Evolutionary conservation across 2,329 filamentous ascomycete species (phyloP).

Genomic region (Cucurbitaria berberidis): DNA sequence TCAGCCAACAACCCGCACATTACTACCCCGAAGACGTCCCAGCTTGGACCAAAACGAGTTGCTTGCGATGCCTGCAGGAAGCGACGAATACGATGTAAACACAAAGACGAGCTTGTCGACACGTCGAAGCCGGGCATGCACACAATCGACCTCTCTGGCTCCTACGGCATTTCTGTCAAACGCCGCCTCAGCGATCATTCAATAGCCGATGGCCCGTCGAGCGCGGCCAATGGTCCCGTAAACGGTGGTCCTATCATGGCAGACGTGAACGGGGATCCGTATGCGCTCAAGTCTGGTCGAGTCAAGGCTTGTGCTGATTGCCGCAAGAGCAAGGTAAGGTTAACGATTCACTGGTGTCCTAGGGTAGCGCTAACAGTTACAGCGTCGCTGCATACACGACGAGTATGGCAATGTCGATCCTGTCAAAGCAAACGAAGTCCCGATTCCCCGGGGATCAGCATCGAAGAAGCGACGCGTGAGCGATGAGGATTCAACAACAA

Average conservation of each 20-base stretch:
- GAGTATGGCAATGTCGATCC: slow-evolving; percentile 69
- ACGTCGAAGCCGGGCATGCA: slow-evolving; percentile 39
- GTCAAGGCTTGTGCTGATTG: slow-evolving; percentile 71
- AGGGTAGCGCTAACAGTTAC: slow-evolving; percentile 24
- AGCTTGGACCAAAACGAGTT: slow-evolving; percentile 65
- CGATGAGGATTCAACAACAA: slow-evolving; percentile 32
- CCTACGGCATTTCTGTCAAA: slow-evolving; percentile 42
- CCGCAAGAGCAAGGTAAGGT: slow-evolving; percentile 69
- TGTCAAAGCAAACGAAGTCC: slow-evolving; percentile 66
- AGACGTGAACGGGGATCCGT: slow-evolving; percentile 45
- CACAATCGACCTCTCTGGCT: slow-evolving; percentile 41
- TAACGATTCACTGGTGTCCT: neutral
- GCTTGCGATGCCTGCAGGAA: slow-evolving; percentile 69
- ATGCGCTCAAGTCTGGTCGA: slow-evolving; percentile 62
- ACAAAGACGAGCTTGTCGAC: slow-evolving; percentile 61
- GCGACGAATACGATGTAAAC: slow-evolving; percentile 67
- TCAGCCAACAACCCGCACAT: slow-evolving; percentile 48
- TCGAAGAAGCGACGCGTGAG: slow-evolving; percentile 60
- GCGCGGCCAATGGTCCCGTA: slow-evolving; percentile 25
- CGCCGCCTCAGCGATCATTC: slow-evolving; percentile 43
- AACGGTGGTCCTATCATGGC: slow-evolving; percentile 43
- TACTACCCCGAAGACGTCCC: slow-evolving; percentile 62
- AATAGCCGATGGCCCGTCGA: slow-evolving; percentile 23
- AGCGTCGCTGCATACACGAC: slow-evolving; percentile 72
- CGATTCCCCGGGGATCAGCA: slow-evolving; percentile 64